Percentiles rank a stretch among this genome's conserved stretches.
Evolutionary conservation across 179 eudicot genomes (phyloP).

Genomic region (Vitellaria paradoxa): DNA sequence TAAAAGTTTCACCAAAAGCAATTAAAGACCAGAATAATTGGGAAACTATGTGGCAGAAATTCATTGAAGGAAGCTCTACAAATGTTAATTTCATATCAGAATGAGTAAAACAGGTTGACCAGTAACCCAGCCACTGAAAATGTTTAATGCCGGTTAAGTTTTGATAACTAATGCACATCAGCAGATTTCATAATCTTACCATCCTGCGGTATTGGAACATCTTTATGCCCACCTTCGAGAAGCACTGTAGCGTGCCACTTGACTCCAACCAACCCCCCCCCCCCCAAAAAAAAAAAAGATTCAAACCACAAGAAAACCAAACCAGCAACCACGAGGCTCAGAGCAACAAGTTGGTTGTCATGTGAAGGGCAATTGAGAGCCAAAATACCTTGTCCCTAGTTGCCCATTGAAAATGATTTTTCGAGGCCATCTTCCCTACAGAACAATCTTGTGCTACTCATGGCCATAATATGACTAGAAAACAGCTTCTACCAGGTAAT

Average conservation of each 20-base stretch:
- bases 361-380: neutral
- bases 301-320: neutral
- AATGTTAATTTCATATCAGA: neutral
- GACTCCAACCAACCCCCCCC: neutral
- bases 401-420: neutral
- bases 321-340: neutral
- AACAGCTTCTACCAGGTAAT: constrained; percentile 1
- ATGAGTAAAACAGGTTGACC: neutral
- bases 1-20: too few species aligned
- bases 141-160: neutral
- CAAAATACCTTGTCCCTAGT: neutral
- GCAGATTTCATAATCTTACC: neutral
- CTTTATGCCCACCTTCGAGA: neutral
- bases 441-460: neutral
- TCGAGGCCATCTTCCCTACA: neutral
- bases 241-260: neutral
- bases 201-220: neutral
- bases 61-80: too few species aligned
- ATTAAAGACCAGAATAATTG: too few species aligned
- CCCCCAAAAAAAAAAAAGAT: neutral
- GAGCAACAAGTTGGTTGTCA: neutral
- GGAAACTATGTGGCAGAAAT: too few species aligned
- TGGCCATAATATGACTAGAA: neutral
- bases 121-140: neutral
- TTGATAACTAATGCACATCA: neutral